Percentiles rank a stretch among this genome's conserved stretches.
These are phyloP conservation scores for Coniochaeta ligniaria DNA, from an alignment of 2,329 filamentous ascomycete genomes.

Conservation along the genomic window DNA sequence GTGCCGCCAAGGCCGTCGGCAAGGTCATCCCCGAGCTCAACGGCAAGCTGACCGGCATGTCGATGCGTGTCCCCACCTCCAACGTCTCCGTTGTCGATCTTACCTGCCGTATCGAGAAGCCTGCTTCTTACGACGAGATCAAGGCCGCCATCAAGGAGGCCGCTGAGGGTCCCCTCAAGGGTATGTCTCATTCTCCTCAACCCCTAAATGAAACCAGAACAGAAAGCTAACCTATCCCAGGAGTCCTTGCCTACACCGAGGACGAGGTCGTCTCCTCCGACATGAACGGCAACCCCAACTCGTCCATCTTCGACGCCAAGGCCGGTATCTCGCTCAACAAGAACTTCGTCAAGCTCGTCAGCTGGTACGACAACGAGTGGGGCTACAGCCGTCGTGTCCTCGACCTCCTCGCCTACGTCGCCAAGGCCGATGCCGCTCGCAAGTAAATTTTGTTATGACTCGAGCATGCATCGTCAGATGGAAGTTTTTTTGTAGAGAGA, in stretches of 20 bases:
- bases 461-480: not conserved
- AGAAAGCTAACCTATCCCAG: slow-evolving; percentile 30
- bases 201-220: slow-evolving; percentile 9
- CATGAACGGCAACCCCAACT: slow-evolving; percentile 85
- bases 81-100: slow-evolving; percentile 99
- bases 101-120: slow-evolving; percentile 90
- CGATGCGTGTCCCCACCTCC: slow-evolving; percentile 96
- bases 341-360: slow-evolving; percentile 98
- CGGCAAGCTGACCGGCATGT: slow-evolving; percentile 99
- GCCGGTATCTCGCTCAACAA: slow-evolving; percentile 97
- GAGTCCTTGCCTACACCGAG: slow-evolving; percentile 90
- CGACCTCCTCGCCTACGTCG: slow-evolving; percentile 72
- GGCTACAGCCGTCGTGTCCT: slow-evolving; percentile 96
- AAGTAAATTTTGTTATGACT: slow-evolving; percentile 29
- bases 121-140: slow-evolving; percentile 82
- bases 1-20: slow-evolving; percentile 99
- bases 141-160: slow-evolving; percentile 87
- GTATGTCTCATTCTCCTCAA: slow-evolving; percentile 37
- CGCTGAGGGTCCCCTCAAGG: slow-evolving; percentile 76
- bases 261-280: slow-evolving; percentile 94
- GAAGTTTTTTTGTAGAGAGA: not conserved
- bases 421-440: slow-evolving; percentile 62
- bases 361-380: slow-evolving; percentile 99
- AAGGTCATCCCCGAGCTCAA: slow-evolving; percentile 98
- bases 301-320: slow-evolving; percentile 99